These are phyloP conservation scores for Magnusiomyces paraingens DNA, from an alignment of 1,139 yeast species.

Conservation along the genomic window DNA sequence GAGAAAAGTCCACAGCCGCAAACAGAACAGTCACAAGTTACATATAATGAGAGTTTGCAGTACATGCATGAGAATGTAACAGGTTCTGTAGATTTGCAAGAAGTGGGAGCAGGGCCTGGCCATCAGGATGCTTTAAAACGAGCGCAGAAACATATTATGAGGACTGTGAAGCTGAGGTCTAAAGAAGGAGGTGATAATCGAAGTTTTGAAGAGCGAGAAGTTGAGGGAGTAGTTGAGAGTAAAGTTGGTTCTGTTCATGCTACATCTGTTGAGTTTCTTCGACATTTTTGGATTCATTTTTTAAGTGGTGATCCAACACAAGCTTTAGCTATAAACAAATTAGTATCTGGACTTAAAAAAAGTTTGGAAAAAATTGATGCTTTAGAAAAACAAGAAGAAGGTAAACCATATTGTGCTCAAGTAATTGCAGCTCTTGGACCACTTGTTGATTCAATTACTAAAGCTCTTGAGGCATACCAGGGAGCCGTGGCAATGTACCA, in stretches of 20 bases:
- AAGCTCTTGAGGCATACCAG: constrained; percentile 14
- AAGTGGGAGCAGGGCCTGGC: constrained; percentile 16
- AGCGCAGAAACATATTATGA: constrained; percentile 24
- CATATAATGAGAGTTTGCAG: constrained; percentile 15
- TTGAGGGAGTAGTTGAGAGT: constrained; percentile 21
- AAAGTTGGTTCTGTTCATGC: constrained; percentile 44
- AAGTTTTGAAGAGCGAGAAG: constrained; percentile 17
- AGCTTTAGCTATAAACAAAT: constrained; percentile 40
- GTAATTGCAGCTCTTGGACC: constrained; percentile 15
- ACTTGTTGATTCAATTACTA: constrained; percentile 10
- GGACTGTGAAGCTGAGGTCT: constrained; percentile 22
- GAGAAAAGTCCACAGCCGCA: constrained; percentile 1
- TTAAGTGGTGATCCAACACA: constrained; percentile 51
- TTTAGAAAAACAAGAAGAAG: constrained; percentile 21
- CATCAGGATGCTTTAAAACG: constrained; percentile 19
- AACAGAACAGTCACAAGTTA: constrained; percentile 8
- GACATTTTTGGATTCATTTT: constrained; percentile 64
- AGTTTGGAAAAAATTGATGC: constrained; percentile 42
- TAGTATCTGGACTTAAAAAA: constrained; percentile 44
- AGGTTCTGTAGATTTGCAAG: constrained; percentile 20
- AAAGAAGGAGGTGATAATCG: constrained; percentile 19
- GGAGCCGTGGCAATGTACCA: constrained; percentile 9
- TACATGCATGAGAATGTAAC: constrained; percentile 21
- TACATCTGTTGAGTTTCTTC: constrained; percentile 61
- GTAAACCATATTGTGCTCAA: background rate